Base-by-base conservation (phyloP, 768 basidiomycete genomes). In the Suillus fuscotomentosus region DNA sequence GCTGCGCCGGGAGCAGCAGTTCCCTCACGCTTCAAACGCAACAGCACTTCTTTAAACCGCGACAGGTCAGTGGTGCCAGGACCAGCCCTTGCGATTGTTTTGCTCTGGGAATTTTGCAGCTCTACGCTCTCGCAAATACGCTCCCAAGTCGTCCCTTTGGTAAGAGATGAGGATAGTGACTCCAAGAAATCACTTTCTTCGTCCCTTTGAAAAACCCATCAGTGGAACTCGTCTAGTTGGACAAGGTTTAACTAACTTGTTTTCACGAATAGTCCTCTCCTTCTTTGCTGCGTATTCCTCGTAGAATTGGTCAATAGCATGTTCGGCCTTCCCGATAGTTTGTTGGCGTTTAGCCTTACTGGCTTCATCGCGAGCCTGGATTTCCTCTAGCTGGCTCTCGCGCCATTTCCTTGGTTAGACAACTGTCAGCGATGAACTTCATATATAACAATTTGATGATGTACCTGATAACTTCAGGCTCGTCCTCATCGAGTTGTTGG, bases 71-170 rank as follows among this genome's bases (percentile, higher is more conserved):
- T 95, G 43, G 95, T 95, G 7, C 91, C 91, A 13, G 92, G 80
- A 15, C 94, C 94, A 39, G 91, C 86, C 53, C 95, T 86, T 20
- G 95, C 89, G 70, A 94, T 83, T 5, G 95, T 98, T 82, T 99
- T 99, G 82, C 93, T 95, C 77, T 99, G 95, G 62, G 95, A 97
- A 75, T 99, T 98, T 76, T 97, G 88, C 45, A 99, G 83, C 69
- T 96, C 94, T 66, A 97, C 78, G 60, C 88, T 78, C 34, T 88
- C 88, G 73, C 89, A 91, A 72, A 99, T 97, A 43, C 97, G 90
- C 70, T 95, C 88, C 97, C 97, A 99, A 9, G 95, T 97, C 24
- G 97, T 97, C 31, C 97, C 97, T 61, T 85, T 82, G 0, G 94
- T 89, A 60, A 99, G 86, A 11, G 88, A 86, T 56, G 88, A 89